Evolutionary conservation across 768 basidiomycete species (phyloP).

Genomic region (Mycena sanguinolenta): DNA sequence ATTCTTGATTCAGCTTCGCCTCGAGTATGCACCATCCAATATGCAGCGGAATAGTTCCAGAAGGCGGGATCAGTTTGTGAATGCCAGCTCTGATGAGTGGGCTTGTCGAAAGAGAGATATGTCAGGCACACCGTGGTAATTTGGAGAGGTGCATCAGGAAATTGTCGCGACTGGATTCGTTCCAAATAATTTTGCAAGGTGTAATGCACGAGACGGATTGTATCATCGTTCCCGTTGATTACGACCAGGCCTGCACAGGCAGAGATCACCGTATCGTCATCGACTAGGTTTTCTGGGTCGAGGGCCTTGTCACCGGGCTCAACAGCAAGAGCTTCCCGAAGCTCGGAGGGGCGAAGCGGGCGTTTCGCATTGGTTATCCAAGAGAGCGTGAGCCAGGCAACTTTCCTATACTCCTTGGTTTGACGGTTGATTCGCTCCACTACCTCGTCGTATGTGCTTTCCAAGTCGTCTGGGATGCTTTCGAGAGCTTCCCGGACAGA

Average conservation of each 20-base stretch:
- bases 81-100: too few species aligned
- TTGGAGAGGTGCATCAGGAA: too few species aligned
- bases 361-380: neutral
- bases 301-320: neutral
- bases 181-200: too few species aligned
- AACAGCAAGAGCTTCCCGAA: neutral
- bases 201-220: neutral
- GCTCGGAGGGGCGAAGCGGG: neutral
- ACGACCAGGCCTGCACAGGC: neutral
- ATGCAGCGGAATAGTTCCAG: too few species aligned
- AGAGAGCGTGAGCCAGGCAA: neutral
- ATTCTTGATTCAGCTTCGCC: too few species aligned
- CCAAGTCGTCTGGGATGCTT: neutral
- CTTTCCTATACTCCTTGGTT: neutral
- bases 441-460: neutral
- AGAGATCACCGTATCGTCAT: neutral
- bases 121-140: too few species aligned
- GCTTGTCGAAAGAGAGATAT: too few species aligned
- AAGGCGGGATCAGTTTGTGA: too few species aligned
- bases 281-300: neutral
- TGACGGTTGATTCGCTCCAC: neutral
- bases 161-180: too few species aligned
- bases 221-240: neutral
- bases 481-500: neutral
- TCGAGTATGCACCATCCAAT: too few species aligned